These are phyloP conservation scores for Sequoia sempervirens DNA, from an alignment of 75 land plant genomes.

Conservation along the genomic window DNA sequence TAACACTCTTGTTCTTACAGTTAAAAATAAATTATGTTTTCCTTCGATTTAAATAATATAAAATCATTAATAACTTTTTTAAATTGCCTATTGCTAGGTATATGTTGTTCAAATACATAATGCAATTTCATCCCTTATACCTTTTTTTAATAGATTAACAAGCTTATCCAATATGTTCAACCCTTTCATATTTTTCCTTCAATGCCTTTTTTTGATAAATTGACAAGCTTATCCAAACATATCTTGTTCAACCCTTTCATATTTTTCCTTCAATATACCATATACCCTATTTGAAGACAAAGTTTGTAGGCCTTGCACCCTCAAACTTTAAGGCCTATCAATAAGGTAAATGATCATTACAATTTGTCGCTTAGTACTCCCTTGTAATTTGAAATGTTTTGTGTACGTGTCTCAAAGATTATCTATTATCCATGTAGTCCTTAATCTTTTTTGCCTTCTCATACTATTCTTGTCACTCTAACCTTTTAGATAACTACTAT, in stretches of 20 bases:
- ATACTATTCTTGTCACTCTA: too few relatives aligned
- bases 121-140: slow-evolving; percentile 12
- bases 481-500: slow-evolving; percentile 19
- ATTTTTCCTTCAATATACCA: too few relatives aligned
- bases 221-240: too few relatives aligned
- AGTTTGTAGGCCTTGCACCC: too few relatives aligned
- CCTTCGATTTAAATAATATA: too few relatives aligned
- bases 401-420: slow-evolving; percentile 75
- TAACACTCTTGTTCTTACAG: too few relatives aligned
- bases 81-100: slow-evolving; percentile 70
- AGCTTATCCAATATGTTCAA: slow-evolving; percentile 39
- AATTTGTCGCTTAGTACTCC: slow-evolving; percentile 65
- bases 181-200: too few relatives aligned
- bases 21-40: too few relatives aligned
- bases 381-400: slow-evolving; percentile 60
- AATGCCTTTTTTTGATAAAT: too few relatives aligned
- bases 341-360: slow-evolving; percentile 98
- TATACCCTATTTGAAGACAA: too few relatives aligned
- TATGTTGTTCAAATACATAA: slow-evolving; percentile 11
- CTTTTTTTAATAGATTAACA: slow-evolving; percentile 34
- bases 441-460: slow-evolving; percentile 40
- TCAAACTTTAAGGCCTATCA: slow-evolving; percentile 3
- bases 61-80: too few relatives aligned
- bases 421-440: slow-evolving; percentile 76
- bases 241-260: too few relatives aligned